A percentile compares a stretch with the other conserved stretches of the same genome.
phyloP scores from a whole-genome alignment of 2,329 filamentous ascomycete genomes.

The Aspergillus neotritici region DNA sequence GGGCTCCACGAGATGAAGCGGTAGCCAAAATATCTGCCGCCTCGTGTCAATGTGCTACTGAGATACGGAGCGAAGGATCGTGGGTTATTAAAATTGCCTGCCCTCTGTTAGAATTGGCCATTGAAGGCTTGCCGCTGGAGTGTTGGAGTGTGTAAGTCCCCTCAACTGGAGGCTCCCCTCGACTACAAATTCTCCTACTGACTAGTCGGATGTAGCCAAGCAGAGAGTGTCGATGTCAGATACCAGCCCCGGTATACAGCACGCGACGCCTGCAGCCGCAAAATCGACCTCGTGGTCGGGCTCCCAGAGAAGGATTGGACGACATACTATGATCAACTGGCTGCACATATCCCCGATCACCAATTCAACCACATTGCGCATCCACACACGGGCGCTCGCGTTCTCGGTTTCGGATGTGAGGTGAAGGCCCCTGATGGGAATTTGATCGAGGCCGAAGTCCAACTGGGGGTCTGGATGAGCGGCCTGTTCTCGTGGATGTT shows the following conservation, averaged over 20 bases:
- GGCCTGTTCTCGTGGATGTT: constrained; percentile 4
- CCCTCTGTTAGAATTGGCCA: constrained; percentile 2
- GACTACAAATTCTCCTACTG: too few species aligned
- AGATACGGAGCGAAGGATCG: constrained; percentile 6
- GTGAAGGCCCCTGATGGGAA: constrained; percentile 5
- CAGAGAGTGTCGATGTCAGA: neutral
- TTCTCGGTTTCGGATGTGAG: constrained; percentile 3
- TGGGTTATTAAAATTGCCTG: constrained; percentile 6
- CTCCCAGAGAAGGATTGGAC: constrained; percentile 1
- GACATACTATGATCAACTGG: neutral
- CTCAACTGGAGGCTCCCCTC: too few species aligned
- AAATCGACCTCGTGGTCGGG: constrained; percentile 4
- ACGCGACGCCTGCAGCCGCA: constrained; percentile 1
- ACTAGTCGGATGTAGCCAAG: neutral
- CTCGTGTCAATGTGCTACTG: neutral
- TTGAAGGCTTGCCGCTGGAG: constrained; percentile 2
- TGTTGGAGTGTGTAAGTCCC: constrained; percentile 8
- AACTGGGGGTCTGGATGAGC: constrained; percentile 7
- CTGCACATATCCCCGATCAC: neutral
- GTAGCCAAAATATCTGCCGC: neutral
- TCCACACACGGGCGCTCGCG: constrained; percentile 3
- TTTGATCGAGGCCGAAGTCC: constrained; percentile 2
- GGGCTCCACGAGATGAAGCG: too few species aligned
- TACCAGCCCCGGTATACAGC: constrained; percentile 4
- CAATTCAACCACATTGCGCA: constrained; percentile 4